Conservation (phyloP, 1,284 basidiomycete genomes). For the Moniliella sp. region DNA sequence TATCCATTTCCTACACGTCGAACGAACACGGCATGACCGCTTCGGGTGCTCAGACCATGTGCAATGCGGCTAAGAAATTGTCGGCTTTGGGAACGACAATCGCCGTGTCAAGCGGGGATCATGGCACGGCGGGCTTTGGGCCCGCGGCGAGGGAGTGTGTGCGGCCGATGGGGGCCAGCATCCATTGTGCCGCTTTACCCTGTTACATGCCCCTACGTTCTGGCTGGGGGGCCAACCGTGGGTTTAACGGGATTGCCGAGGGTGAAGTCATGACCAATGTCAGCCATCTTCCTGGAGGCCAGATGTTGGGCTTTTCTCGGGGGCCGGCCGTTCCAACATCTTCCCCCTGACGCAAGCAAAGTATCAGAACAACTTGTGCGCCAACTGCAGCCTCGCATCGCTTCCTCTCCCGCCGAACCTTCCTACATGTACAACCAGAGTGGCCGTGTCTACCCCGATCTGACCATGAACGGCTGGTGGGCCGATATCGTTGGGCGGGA, state of each 20-base stretch:
- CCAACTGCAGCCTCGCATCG: conserved; percentile 42
- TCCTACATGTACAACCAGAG: conserved; percentile 40
- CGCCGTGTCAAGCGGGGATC: conserved; percentile 34
- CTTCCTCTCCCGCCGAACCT: conserved; percentile 40
- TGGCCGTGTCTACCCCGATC: conserved; percentile 50
- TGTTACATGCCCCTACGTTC: conserved; percentile 4
- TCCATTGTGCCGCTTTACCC: conserved; percentile 5
- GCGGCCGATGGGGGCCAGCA: conserved; percentile 2
- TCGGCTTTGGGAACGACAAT: conserved; percentile 3
- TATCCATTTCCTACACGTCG: conserved; percentile 4
- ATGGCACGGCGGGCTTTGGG: conserved; percentile 2
- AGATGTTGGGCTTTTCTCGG: conserved; percentile 42
- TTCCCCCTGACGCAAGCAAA: conserved; percentile 41
- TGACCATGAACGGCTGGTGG: conserved; percentile 45
- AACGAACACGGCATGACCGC: conserved; percentile 3
- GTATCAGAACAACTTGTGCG: conserved; percentile 42
- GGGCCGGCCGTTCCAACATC: conserved; percentile 51
- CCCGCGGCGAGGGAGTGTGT: no score
- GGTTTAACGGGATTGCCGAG: conserved; percentile 16
- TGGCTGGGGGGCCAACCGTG: conserved; percentile 5
- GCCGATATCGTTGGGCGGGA: conserved; percentile 20
- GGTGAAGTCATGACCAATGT: conserved; percentile 10
- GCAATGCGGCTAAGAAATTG: conserved; percentile 3
- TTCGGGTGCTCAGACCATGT: conserved; percentile 4
- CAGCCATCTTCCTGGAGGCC: no score